phyloP scores from a whole-genome alignment of 2,329 filamentous ascomycete genomes.

The Cercospora sp. region DNA sequence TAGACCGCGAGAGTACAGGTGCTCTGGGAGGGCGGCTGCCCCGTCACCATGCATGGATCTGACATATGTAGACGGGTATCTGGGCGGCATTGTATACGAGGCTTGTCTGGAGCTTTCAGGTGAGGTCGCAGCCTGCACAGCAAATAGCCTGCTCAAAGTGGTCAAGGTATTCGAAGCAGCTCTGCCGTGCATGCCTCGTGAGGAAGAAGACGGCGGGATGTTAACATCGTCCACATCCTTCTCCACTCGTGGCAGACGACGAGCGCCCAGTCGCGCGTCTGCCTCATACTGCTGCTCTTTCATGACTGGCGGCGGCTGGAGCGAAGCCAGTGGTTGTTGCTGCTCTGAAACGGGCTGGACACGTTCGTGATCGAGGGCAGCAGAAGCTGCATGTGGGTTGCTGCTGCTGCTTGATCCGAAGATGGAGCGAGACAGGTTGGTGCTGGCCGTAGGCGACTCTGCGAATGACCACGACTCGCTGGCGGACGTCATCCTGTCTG shows the following conservation, averaged over 20 bases:
- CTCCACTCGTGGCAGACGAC: conserved; percentile 44
- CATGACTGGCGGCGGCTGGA: conserved; percentile 14
- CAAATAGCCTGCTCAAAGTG: conserved; percentile 49
- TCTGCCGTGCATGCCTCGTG: conserved; percentile 29
- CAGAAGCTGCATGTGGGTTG: conserved; percentile 8
- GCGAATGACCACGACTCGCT: conserved; percentile 24
- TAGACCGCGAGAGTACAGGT: conserved; percentile 55
- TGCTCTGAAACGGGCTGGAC: conserved; percentile 3
- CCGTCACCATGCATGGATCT: conserved; percentile 29
- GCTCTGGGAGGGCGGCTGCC: conserved; percentile 46
- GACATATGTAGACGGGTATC: conserved; percentile 24
- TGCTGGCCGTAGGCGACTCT: conserved; percentile 8
- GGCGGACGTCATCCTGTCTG: conserved; percentile 1
- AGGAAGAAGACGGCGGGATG: conserved; percentile 40
- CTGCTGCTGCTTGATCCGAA: conserved; percentile 23
- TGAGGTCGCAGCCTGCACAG: conserved; percentile 41
- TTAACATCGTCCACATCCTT: conserved; percentile 53
- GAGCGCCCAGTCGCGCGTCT: conserved; percentile 12
- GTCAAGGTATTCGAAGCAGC: conserved; percentile 45
- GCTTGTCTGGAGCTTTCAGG: conserved; percentile 43
- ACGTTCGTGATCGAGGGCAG: conserved; percentile 12
- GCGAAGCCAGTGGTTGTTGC: conserved; percentile 12
- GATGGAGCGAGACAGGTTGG: conserved; percentile 22
- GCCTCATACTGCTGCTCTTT: conserved; percentile 23
- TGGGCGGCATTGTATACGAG: conserved; percentile 41